Percentiles rank a stretch among this genome's conserved stretches.
phyloP scores from a whole-genome alignment of 805 yeast species.

The Suhomyces sp. region DNA sequence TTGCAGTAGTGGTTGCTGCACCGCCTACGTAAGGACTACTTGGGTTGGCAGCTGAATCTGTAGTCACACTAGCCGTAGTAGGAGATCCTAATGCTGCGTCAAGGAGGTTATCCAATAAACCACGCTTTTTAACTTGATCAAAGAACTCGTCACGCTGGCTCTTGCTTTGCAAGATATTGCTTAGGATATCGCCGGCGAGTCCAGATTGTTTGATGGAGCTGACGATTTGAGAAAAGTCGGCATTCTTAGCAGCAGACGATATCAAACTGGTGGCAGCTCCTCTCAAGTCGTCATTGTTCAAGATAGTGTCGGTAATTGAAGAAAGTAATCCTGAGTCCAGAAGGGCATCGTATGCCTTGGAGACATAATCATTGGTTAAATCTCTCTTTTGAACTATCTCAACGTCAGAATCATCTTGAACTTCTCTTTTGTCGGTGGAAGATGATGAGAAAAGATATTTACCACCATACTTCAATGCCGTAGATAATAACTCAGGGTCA shows the following conservation, averaged over 20 bases:
- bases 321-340: slow-evolving; percentile 22
- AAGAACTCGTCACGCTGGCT: slow-evolving; percentile 3
- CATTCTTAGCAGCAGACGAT: slow-evolving; percentile 20
- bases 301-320: slow-evolving; percentile 21
- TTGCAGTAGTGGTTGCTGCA: slow-evolving; percentile 7
- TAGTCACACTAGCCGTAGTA: slow-evolving; percentile 6
- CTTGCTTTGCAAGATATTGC: slow-evolving; percentile 5
- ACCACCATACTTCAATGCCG: slow-evolving; percentile 18
- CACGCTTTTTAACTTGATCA: slow-evolving; percentile 4
- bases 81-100: slow-evolving; percentile 8
- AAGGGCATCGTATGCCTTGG: slow-evolving; percentile 20
- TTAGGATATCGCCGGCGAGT: slow-evolving; percentile 17
- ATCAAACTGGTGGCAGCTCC: slow-evolving; percentile 21
- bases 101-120: slow-evolving; percentile 9
- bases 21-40: not conserved
- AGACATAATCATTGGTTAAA: slow-evolving; percentile 12
- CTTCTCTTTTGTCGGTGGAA: slow-evolving; percentile 12
- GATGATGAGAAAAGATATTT: slow-evolving; percentile 6
- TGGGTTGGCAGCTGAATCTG: slow-evolving; percentile 2
- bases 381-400: slow-evolving; percentile 12
- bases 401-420: slow-evolving; percentile 4
- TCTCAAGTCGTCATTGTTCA: slow-evolving; percentile 21
- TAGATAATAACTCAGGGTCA: slow-evolving; percentile 15
- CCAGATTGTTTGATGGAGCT: slow-evolving; percentile 28
- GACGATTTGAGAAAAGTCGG: slow-evolving; percentile 22